phyloP scores from a whole-genome alignment of 306 rosid genomes.

The Acacia acuminata region DNA sequence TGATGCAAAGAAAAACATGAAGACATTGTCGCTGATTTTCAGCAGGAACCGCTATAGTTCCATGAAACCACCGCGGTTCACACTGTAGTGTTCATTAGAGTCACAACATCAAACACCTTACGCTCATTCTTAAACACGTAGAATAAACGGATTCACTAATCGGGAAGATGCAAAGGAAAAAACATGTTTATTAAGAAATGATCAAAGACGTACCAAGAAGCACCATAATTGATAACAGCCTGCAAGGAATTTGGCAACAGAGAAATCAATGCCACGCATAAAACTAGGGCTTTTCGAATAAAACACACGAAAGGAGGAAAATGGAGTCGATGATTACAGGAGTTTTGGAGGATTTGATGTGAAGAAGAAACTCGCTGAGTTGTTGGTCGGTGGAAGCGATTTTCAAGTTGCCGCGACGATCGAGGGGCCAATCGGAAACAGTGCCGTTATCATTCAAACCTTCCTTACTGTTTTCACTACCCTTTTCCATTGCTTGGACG shows the following conservation, averaged over 20 bases:
- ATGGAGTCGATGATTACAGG: constrained; percentile 42
- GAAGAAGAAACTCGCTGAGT: constrained; percentile 52
- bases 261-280: neutral
- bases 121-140: constrained; percentile 18
- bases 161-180: neutral
- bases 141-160: neutral
- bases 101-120: constrained; percentile 41
- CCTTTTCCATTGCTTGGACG: constrained; percentile 17
- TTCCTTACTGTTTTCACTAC: constrained; percentile 32
- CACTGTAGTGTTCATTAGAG: constrained; percentile 10
- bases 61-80: neutral
- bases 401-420: constrained; percentile 55
- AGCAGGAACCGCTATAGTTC: neutral
- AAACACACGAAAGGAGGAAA: neutral
- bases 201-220: constrained; percentile 64
- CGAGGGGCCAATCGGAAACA: constrained; percentile 44
- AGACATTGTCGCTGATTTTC: neutral
- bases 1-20: neutral
- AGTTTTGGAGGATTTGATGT: constrained; percentile 79
- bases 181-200: neutral
- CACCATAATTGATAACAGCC: constrained; percentile 94
- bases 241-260: constrained; percentile 39
- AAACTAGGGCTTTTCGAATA: neutral
- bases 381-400: constrained; percentile 65
- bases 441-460: constrained; percentile 46